These are phyloP conservation scores for Annulohypoxylon truncatum DNA, from an alignment of 2,329 filamentous ascomycete species.

Conservation along the genomic window DNA sequence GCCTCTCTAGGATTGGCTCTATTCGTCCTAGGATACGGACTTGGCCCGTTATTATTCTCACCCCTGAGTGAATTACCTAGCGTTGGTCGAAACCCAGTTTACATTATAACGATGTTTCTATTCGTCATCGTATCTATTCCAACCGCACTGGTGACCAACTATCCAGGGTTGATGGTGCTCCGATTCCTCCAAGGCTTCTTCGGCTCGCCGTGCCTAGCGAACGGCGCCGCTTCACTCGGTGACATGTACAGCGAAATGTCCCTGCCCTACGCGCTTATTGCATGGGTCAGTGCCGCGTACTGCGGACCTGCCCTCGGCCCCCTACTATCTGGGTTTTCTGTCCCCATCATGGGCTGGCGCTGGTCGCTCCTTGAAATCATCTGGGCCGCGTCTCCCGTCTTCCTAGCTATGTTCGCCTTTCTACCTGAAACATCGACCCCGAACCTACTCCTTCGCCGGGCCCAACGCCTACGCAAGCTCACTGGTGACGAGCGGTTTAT, in stretches of 20 bases:
- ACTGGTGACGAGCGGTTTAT: constrained; percentile 68
- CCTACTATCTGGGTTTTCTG: constrained; percentile 69
- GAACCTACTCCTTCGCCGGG: constrained; percentile 71
- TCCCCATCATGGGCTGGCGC: constrained; percentile 68
- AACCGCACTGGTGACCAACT: constrained; percentile 71
- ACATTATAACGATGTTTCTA: constrained; percentile 74
- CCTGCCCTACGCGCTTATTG: constrained; percentile 68
- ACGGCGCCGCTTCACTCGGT: constrained; percentile 62
- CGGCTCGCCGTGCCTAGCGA: constrained; percentile 73
- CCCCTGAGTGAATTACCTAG: constrained; percentile 74
- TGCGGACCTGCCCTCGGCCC: constrained; percentile 69
- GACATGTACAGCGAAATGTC: constrained; percentile 67
- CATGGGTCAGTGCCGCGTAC: constrained; percentile 67
- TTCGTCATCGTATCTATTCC: constrained; percentile 76
- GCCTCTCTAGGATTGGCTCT: constrained; percentile 69
- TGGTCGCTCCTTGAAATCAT: constrained; percentile 74
- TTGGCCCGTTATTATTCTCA: constrained; percentile 73
- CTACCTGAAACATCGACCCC: constrained; percentile 72
- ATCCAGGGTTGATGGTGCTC: constrained; percentile 71
- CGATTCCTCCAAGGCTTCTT: constrained; percentile 75
- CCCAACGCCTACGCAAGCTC: constrained; percentile 68
- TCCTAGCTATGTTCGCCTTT: constrained; percentile 70
- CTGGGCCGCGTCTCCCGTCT: constrained; percentile 68
- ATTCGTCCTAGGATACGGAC: constrained; percentile 72
- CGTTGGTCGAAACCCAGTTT: constrained; percentile 75